phyloP scores from a whole-genome alignment of 306 rosid genomes.

The Cicer arietinum region DNA sequence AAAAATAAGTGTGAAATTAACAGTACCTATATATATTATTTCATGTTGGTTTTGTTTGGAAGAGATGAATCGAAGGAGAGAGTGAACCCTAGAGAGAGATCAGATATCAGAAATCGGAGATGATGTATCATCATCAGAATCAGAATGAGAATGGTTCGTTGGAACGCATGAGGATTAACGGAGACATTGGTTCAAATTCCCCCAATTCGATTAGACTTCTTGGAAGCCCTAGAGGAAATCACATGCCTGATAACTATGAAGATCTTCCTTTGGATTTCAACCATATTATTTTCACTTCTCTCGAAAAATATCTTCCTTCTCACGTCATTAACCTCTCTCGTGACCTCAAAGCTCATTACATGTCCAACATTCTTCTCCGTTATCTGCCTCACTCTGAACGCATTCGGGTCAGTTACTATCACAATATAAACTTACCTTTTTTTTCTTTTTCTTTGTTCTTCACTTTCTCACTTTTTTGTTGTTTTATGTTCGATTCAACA shows the following conservation, averaged over 20 bases:
- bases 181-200: conserved; percentile 42
- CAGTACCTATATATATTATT: no score
- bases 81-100: no score
- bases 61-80: no score
- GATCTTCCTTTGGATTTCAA: conserved; percentile 75
- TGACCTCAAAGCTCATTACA: conserved; percentile 71
- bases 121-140: neutral
- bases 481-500: conserved; percentile 50
- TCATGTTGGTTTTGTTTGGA: no score
- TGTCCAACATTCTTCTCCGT: conserved; percentile 71
- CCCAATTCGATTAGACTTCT: conserved; percentile 50
- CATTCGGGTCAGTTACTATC: conserved; percentile 56
- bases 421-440: neutral
- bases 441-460: neutral
- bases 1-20: no score
- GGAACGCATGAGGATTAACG: conserved; percentile 58
- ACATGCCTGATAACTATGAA: conserved; percentile 78
- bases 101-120: no score
- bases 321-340: conserved; percentile 64
- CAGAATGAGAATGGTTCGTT: conserved; percentile 57
- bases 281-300: conserved; percentile 78
- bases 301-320: conserved; percentile 77
- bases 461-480: conserved; percentile 24
- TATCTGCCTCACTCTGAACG: conserved; percentile 79
- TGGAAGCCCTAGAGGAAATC: conserved; percentile 63